Evolutionary conservation across 1,284 basidiomycete species (phyloP).

Genomic region (Macrocystidia cucumis): DNA sequence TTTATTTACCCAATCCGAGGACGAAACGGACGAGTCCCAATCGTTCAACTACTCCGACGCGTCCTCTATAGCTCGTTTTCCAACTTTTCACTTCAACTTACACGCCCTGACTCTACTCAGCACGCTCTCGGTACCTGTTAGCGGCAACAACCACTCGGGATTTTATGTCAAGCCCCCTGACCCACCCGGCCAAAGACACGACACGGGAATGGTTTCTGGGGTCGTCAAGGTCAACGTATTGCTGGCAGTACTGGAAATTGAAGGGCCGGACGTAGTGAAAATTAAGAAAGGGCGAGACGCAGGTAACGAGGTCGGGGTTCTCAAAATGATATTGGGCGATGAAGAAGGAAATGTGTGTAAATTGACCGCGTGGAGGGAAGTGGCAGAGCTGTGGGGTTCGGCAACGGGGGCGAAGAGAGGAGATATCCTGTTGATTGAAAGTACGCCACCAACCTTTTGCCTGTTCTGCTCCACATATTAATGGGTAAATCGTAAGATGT

Average conservation of each 20-base stretch:
- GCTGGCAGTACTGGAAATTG: constrained; percentile 61
- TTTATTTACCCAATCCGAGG: constrained; percentile 19
- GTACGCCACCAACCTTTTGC: constrained; percentile 30
- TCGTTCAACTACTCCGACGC: constrained; percentile 50
- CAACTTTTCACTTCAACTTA: constrained; percentile 58
- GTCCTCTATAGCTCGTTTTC: constrained; percentile 61
- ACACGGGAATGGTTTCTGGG: no score
- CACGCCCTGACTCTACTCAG: constrained; percentile 45
- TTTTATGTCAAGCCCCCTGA: no score
- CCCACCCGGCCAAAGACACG: no score
- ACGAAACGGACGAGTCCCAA: constrained; percentile 34
- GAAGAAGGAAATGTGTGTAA: constrained; percentile 59
- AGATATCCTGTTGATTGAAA: constrained; percentile 59
- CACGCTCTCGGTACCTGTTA: constrained; percentile 23
- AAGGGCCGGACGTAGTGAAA: constrained; percentile 59
- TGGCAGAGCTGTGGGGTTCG: constrained; percentile 65
- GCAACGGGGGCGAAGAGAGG: constrained; percentile 46
- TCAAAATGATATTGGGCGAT: constrained; percentile 64
- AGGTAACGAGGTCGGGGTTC: constrained; percentile 55
- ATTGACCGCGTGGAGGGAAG: constrained; percentile 68
- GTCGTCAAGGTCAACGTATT: constrained; percentile 56
- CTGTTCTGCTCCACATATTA: constrained; percentile 8
- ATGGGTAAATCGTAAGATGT: constrained; percentile 32
- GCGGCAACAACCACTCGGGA: constrained; percentile 18
- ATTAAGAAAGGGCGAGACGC: constrained; percentile 60